Evolutionary conservation across 108 stramenopile species (phyloP), one percentile per base, ranked within the genome.

Genomic region (Nitzschia sp.): DNA sequence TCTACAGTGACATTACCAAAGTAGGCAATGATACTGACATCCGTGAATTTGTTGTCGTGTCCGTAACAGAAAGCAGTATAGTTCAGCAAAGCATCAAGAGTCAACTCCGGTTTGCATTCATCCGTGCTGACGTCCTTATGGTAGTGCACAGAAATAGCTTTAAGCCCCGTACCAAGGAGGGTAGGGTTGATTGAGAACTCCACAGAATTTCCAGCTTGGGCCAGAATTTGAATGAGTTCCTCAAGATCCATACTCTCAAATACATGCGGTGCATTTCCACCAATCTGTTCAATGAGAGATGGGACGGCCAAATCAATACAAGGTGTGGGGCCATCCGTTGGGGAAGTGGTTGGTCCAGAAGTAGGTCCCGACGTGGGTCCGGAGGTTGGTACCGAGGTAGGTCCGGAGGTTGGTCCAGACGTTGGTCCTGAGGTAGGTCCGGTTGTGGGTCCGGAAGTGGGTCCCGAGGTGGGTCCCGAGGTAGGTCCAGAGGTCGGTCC

Each of bases 341-440:
- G 68, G 22, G 53, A 52, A n/a, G 35, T 21, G n/a, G 66, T 67
- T 21, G 66, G 66, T 35, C 66, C 66, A 2, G 66, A 5, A 21
- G 66, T 55, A 6, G 66, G 66, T 67, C 68, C 68, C 16, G 68
- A 41, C 16, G 68, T 58, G 11, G 68, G 68, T 57, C 68, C 68
- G 25, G 34, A 13, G 2, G 68, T 26, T 1, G 68, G 68, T 16
- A 55, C 68, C 3, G 56, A 15, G 25, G 56, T 45, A 2, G 68
- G 70, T 34, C 50, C 70, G 19, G 21, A 13, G 16, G 60, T 52
- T 19, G 70, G 70, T n/a, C 50, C 60, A 21, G 59, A 30, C 2
- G 65, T 34, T 16, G 65, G 68, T 28, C 57, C 56, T 13, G 55
- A 16, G 3, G 68, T 45, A 22, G 65, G 65, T 33, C 65, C 65